Percentiles rank a stretch among this genome's conserved stretches.
phyloP scores from a whole-genome alignment of 1,284 basidiomycete species.

The Ceratobasidium sp. region DNA sequence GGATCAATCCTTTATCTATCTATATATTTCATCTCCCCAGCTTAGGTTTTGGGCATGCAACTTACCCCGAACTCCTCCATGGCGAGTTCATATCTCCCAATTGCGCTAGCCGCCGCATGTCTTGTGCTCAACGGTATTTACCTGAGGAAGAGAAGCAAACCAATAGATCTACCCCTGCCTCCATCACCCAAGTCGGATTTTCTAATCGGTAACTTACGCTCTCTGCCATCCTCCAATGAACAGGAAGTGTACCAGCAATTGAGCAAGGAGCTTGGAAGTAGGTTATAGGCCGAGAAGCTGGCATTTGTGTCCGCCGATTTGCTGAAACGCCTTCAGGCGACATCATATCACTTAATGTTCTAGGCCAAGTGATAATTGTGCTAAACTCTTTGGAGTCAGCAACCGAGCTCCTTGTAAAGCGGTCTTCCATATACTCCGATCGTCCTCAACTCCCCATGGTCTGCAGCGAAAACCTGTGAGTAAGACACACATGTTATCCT shows the following conservation, averaged over 20 bases:
- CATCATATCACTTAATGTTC: conserved; percentile 31
- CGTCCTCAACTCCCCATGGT: conserved; percentile 40
- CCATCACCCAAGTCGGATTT: conserved; percentile 1
- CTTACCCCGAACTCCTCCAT: too few relatives aligned
- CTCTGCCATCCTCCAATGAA: neutral
- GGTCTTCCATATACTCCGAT: conserved; percentile 47
- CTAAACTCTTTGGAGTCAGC: conserved; percentile 47
- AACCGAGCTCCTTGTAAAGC: conserved; percentile 46
- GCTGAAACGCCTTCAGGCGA: conserved; percentile 11
- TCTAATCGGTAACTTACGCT: conserved; percentile 4
- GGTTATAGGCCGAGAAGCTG: neutral
- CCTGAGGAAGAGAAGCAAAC: too few relatives aligned
- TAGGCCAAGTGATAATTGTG: conserved; percentile 42
- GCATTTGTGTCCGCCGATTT: neutral
- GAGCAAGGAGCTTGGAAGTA: conserved; percentile 4
- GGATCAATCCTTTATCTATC: too few relatives aligned
- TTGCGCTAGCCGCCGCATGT: too few relatives aligned
- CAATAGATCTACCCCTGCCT: neutral
- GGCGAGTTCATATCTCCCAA: too few relatives aligned
- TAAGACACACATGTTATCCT: neutral
- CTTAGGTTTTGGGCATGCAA: too few relatives aligned
- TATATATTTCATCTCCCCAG: too few relatives aligned
- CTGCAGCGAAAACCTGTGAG: conserved; percentile 22
- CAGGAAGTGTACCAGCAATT: conserved; percentile 18
- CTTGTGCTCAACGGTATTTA: too few relatives aligned